A percentile compares a stretch with the other conserved stretches of the same genome.
These are phyloP conservation scores for Polychaeton citri DNA, from an alignment of 2,329 filamentous ascomycete genomes.

Conservation along the genomic window DNA sequence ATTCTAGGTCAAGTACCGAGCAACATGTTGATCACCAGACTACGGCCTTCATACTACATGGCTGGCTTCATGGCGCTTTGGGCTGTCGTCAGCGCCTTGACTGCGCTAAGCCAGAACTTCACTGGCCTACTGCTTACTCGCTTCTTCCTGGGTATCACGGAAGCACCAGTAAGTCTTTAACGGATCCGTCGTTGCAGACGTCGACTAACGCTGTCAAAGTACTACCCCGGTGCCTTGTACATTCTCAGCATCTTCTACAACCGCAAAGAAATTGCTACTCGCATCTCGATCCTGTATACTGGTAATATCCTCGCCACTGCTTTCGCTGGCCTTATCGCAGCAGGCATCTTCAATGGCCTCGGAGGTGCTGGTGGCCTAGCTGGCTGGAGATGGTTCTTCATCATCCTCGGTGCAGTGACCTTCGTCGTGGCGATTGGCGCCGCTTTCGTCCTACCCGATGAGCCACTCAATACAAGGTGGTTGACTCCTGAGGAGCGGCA, in stretches of 20 bases:
- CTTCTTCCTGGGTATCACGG: conserved; percentile 9
- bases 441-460: conserved; percentile 36
- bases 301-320: conserved; percentile 43
- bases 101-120: conserved; percentile 12
- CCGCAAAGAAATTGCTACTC: conserved; percentile 42
- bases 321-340: conserved; percentile 31
- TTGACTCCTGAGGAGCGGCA: conserved; percentile 35
- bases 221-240: conserved; percentile 42
- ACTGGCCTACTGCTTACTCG: conserved; percentile 12
- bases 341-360: conserved; percentile 21
- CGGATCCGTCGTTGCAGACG: conserved; percentile 41
- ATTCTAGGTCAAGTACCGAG: conserved; percentile 41
- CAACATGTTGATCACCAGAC: conserved; percentile 39
- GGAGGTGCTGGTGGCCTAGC: conserved; percentile 26
- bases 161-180: conserved; percentile 33
- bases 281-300: conserved; percentile 46
- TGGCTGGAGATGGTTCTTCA: conserved; percentile 31
- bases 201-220: conserved; percentile 43
- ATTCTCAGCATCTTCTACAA: conserved; percentile 48
- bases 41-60: conserved; percentile 37
- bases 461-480: conserved; percentile 35
- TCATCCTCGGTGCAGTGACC: conserved; percentile 26
- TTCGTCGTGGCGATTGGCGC: conserved; percentile 30
- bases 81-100: conserved; percentile 29
- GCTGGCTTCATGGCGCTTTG: conserved; percentile 41